These are phyloP conservation scores for Rhizophagus prolifer DNA, from an alignment of 192 early-diverging fungal species.

Conservation along the genomic window DNA sequence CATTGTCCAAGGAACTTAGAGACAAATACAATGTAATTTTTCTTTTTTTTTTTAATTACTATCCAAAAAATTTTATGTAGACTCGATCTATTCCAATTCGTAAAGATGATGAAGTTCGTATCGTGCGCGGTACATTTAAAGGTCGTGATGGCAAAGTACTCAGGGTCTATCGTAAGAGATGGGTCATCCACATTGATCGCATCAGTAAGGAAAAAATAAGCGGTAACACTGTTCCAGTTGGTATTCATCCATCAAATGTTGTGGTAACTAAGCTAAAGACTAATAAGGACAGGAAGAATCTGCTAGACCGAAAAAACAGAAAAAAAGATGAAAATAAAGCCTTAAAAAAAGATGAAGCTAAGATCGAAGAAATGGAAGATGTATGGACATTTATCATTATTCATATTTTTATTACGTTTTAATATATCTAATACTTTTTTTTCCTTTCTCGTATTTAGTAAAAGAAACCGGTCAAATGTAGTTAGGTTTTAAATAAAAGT, in stretches of 20 bases:
- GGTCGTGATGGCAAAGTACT: conserved; percentile 96
- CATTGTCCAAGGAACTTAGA: conserved; percentile 97
- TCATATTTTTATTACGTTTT: too few relatives aligned
- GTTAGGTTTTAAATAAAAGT: too few relatives aligned
- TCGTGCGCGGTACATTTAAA: conserved; percentile 95
- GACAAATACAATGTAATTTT: conserved; percentile 87
- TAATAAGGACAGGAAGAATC: conserved; percentile 92
- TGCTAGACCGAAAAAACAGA: conserved; percentile 88
- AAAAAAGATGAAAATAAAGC: conserved; percentile 8
- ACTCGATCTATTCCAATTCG: conserved; percentile 94
- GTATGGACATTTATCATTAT: neutral
- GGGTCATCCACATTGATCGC: conserved; percentile 98
- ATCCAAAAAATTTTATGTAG: conserved; percentile 37
- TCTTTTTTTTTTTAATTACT: neutral
- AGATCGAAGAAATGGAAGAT: neutral
- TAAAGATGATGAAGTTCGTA: conserved; percentile 95
- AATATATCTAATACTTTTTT: too few relatives aligned
- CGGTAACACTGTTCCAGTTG: conserved; percentile 86
- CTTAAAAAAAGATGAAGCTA: conserved; percentile 10
- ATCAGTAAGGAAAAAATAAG: conserved; percentile 97
- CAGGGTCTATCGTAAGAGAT: conserved; percentile 98
- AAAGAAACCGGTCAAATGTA: too few relatives aligned
- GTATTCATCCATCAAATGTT: conserved; percentile 99
- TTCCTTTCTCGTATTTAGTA: too few relatives aligned
- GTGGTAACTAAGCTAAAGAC: conserved; percentile 93